Percentiles rank a stretch among this genome's conserved stretches.
Conservation (phyloP, 2,329 filamentous ascomycete species). For the Berkeleyomyces rouxiae region DNA sequence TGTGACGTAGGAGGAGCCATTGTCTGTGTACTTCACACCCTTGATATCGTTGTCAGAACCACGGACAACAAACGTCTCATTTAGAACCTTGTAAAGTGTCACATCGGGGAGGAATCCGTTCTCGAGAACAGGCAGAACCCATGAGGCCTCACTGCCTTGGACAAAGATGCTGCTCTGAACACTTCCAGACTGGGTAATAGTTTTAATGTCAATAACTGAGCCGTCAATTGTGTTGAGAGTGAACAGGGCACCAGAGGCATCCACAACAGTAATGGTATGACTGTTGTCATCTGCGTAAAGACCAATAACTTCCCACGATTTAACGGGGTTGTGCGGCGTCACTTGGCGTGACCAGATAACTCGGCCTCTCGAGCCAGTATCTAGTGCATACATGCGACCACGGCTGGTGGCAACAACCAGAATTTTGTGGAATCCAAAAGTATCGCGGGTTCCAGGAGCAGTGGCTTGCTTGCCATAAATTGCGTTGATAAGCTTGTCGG, state of each 20-base stretch:
- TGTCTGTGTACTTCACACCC: conserved; percentile 35
- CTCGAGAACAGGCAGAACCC: conserved; percentile 35
- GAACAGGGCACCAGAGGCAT: conserved; percentile 44
- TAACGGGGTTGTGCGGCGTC: conserved; percentile 35
- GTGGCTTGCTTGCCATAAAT: conserved; percentile 37
- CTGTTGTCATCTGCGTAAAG: conserved; percentile 44
- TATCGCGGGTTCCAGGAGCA: conserved; percentile 39
- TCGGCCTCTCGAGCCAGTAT: conserved; percentile 56
- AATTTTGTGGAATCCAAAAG: conserved; percentile 79
- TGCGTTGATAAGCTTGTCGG: conserved; percentile 48
- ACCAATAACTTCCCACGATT: conserved; percentile 49
- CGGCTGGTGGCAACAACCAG: conserved; percentile 64
- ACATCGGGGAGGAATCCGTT: conserved; percentile 33
- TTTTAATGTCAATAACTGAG: conserved; percentile 28
- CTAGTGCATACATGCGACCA: conserved; percentile 64
- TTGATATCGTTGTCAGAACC: conserved; percentile 32
- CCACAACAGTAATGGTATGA: conserved; percentile 40
- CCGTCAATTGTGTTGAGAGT: conserved; percentile 38
- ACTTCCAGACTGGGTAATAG: conserved; percentile 24
- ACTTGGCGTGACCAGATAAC: conserved; percentile 61
- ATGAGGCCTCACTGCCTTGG: conserved; percentile 34
- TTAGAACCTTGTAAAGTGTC: conserved; percentile 29
- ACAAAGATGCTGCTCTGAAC: conserved; percentile 32
- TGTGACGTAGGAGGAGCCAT: conserved; percentile 27
- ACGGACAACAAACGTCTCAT: conserved; percentile 38